Evolutionary conservation across 2,329 filamentous ascomycete genomes (phyloP).

Genomic region (Coniochaeta sp.): DNA sequence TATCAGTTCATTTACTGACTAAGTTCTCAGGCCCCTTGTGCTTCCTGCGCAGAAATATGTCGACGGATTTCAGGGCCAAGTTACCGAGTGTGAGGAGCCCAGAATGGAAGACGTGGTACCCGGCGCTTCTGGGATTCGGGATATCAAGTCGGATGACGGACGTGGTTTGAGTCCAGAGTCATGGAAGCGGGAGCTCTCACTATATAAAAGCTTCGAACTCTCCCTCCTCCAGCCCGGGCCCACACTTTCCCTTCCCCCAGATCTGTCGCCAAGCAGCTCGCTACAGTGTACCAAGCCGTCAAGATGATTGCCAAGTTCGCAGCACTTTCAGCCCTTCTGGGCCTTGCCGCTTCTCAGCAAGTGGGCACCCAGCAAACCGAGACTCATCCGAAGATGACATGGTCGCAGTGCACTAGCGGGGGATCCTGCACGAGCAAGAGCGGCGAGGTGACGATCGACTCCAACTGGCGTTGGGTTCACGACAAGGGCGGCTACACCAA

Average conservation of each 20-base stretch:
- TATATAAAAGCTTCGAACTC: not conserved
- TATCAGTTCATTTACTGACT: conserved; percentile 10
- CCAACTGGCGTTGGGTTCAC: conserved; percentile 54
- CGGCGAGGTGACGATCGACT: conserved; percentile 43
- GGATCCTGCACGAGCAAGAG: conserved; percentile 36
- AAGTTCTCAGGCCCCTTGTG: conserved; percentile 2
- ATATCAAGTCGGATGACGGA: not conserved
- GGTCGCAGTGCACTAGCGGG: conserved; percentile 41
- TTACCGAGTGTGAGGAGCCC: conserved; percentile 6
- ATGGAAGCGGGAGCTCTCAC: not conserved
- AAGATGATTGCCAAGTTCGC: conserved; percentile 22
- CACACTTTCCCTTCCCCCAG: not conserved
- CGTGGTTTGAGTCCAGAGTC: no score
- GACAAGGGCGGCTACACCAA: conserved; percentile 35
- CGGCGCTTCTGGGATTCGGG: not conserved
- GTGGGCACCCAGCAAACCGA: conserved; percentile 36
- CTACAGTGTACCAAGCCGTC: conserved; percentile 1
- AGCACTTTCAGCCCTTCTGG: conserved; percentile 33
- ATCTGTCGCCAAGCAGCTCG: conserved; percentile 4
- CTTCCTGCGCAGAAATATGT: conserved; percentile 7
- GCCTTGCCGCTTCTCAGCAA: conserved; percentile 36
- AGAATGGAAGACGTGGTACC: not conserved
- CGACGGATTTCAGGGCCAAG: conserved; percentile 10
- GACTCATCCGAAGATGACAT: conserved; percentile 43
- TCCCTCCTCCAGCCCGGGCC: conserved; percentile 2